Base-by-base conservation (phyloP, 2,329 filamentous ascomycete species). In the Penicillium sp. region DNA sequence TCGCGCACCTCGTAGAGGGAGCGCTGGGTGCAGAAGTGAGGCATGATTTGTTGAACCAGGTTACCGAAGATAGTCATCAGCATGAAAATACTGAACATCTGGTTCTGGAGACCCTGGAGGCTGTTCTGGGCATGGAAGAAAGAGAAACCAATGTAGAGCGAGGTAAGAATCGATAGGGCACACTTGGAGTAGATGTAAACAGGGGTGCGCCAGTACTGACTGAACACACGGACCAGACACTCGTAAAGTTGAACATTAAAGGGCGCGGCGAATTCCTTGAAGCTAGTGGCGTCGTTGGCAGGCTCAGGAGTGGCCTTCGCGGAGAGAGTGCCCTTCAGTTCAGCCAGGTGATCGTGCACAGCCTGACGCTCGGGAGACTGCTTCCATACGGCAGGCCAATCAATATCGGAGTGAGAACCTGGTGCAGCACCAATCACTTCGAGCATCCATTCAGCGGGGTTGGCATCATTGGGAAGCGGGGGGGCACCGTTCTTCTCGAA, bases 11-110 rank as follows among this genome's bases (percentile, higher is more conserved):
- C 84, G 70, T 86, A 86, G 5, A 87, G 74, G 3, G 81, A 78
- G 49, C 84, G 79, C 66, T 86, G 83, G 2, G 81, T 83, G 49
- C 83, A 77, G 67, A 86, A 87, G 43, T 83, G 75, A 2, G 84
- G 84, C 75, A 85, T 84, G 61, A 86, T 85, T 64, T 85, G 76
- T 55, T 79, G 76, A 8, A 77, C 73, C 49, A 79, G 63, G 63
- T 78, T 78, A 57, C 89, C 89, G 70, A 96, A 96, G 70, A 96
- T 86, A 44, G 88, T 93, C 57, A 90, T 80, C 55, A 95, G 77
- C 83, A 95, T 90, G 83, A 96, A 96, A 64, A 96, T 89, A 73
- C 87, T 84, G 72, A 96, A 96, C 86, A 95, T 92, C 72, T 96
- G 91, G 77, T 96, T 96, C 75, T 93, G 90, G 4, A 96, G 81